A percentile compares a stretch with the other conserved stretches of the same genome.
Evolutionary conservation across 257 asterid genomes (phyloP).

Genomic region (Penstemon barbatus): DNA sequence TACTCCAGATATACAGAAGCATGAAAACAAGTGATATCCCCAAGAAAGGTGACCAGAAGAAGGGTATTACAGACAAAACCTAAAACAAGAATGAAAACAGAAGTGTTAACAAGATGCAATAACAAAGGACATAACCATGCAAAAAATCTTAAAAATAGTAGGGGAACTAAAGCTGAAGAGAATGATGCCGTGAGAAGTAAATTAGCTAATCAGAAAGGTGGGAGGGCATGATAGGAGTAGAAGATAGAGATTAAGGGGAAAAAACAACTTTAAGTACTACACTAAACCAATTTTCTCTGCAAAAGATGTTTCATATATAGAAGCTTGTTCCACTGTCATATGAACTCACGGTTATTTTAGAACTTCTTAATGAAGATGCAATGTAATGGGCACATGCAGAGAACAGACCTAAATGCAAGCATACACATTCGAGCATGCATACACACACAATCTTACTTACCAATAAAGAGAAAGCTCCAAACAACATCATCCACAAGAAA

Average conservation of each 20-base stretch:
- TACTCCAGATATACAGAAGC: conserved; percentile 96
- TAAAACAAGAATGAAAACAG: conserved; percentile 32
- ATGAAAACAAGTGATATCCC: conserved; percentile 92
- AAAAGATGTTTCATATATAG: not conserved
- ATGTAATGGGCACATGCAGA: not conserved
- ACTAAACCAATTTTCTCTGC: not conserved
- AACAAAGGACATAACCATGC: conserved; percentile 12
- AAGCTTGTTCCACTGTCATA: not conserved
- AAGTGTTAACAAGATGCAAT: conserved; percentile 1
- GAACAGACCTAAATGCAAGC: not conserved
- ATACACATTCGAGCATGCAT: not conserved
- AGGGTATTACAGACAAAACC: conserved; percentile 79
- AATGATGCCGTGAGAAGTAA: not conserved
- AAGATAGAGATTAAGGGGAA: not conserved
- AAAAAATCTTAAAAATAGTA: conserved; percentile 14
- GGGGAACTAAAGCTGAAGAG: conserved; percentile 2
- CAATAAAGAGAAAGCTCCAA: conserved; percentile 82
- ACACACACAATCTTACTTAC: conserved; percentile 39
- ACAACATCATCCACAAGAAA: conserved; percentile 97
- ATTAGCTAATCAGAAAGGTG: not conserved
- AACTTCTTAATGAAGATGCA: conserved; percentile 6
- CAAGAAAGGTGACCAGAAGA: conserved; percentile 62
- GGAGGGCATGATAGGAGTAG: not conserved
- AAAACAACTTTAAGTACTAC: not conserved
- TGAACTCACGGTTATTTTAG: conserved; percentile 8